These are phyloP conservation scores for Phialophora macrospora DNA, from an alignment of 2,329 filamentous ascomycete genomes.

Conservation along the genomic window DNA sequence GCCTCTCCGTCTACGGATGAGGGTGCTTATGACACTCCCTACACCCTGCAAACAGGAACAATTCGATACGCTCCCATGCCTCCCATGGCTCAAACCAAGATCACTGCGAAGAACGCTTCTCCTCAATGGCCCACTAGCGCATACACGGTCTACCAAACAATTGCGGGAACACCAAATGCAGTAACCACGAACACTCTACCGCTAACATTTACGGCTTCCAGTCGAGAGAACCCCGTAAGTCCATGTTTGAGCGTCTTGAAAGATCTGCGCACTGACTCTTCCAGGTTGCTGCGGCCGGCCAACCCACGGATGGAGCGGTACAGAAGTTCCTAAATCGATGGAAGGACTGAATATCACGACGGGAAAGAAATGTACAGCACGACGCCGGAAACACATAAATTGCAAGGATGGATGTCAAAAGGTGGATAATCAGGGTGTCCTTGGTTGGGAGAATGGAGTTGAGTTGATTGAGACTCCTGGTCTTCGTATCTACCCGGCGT, in stretches of 20 bases:
- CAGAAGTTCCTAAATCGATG: conserved; percentile 63
- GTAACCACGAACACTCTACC: conserved; percentile 58
- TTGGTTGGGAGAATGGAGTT: conserved; percentile 29
- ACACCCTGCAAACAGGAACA: conserved; percentile 60
- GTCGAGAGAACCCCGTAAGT: conserved; percentile 64
- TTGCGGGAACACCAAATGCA: conserved; percentile 57
- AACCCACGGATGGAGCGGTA: conserved; percentile 58
- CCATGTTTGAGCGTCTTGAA: conserved; percentile 28
- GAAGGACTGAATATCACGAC: conserved; percentile 56
- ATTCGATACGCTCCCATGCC: conserved; percentile 68
- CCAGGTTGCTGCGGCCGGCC: conserved; percentile 60
- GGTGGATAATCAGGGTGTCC: conserved; percentile 1
- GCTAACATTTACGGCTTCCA: conserved; percentile 57
- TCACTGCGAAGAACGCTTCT: conserved; percentile 58
- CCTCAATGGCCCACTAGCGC: conserved; percentile 62
- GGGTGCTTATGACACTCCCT: conserved; percentile 53
- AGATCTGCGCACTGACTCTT: conserved; percentile 20
- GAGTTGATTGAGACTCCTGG: conserved; percentile 10
- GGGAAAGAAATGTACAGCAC: conserved; percentile 8
- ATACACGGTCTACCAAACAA: conserved; percentile 48
- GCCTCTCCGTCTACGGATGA: conserved; percentile 30
- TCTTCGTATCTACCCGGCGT: conserved; percentile 11
- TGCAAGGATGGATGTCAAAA: conserved; percentile 20
- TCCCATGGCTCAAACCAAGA: conserved; percentile 62
- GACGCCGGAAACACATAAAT: conserved; percentile 2